Conservation (phyloP, 2,329 filamentous ascomycete genomes). For the Aureobasidium mangrovei region DNA sequence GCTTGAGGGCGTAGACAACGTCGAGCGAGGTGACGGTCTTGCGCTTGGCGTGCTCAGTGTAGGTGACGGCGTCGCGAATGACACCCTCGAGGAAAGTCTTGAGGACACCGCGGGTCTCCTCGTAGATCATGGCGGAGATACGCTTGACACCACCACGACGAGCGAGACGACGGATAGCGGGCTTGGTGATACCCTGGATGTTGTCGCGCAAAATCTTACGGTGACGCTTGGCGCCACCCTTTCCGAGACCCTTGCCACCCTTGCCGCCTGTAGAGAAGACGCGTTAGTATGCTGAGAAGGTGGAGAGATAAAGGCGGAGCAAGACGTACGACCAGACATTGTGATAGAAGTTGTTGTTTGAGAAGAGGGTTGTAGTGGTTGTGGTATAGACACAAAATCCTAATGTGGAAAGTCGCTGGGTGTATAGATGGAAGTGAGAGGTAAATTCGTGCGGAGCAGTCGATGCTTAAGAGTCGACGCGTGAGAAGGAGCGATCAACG, state of each 20-base stretch:
- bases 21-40: conserved; percentile 59
- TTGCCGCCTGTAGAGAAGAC: conserved; percentile 61
- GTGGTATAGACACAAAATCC: conserved; percentile 16
- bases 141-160: conserved; percentile 99
- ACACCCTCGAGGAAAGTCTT: conserved; percentile 79
- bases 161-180: conserved; percentile 94
- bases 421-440: conserved; percentile 15
- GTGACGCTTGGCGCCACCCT: conserved; percentile 97
- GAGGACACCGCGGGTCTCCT: conserved; percentile 72
- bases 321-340: conserved; percentile 44
- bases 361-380: conserved; percentile 20
- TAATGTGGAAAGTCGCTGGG: conserved; percentile 20
- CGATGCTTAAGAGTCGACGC: conserved; percentile 16
- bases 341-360: conserved; percentile 29
- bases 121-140: conserved; percentile 94
- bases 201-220: conserved; percentile 99
- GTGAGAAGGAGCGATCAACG: not conserved
- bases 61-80: conserved; percentile 71
- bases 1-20: conserved; percentile 55
- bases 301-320: conserved; percentile 15
- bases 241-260: conserved; percentile 95
- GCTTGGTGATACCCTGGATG: conserved; percentile 99
- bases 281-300: conserved; percentile 36
- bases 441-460: conserved; percentile 20
- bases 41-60: conserved; percentile 76